A percentile compares a stretch with the other conserved stretches of the same genome.
Evolutionary conservation across 495 filamentous ascomycete genomes (phyloP).

Genomic region (Neurospora sp.): DNA sequence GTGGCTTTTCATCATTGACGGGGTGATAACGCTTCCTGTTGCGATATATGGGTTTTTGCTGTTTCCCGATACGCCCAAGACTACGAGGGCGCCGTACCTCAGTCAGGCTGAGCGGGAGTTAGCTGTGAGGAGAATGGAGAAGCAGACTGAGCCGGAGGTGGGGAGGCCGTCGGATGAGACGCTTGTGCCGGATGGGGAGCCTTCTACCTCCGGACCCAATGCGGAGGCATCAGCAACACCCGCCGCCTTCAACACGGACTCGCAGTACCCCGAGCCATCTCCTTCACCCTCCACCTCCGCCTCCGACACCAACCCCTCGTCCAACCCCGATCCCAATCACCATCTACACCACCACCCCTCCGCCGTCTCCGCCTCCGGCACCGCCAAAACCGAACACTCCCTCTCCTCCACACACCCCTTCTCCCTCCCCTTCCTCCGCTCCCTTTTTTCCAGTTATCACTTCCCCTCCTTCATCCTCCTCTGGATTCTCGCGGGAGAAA

Average conservation of each 20-base stretch:
- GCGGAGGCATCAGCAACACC: no score
- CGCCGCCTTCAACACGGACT: no score
- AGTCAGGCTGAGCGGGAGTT: conserved; percentile 27
- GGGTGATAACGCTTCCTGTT: conserved; percentile 45
- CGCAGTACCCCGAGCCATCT: no score
- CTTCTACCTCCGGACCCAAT: no score
- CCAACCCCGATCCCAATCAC: neutral
- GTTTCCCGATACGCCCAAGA: conserved; percentile 50
- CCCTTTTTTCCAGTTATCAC: conserved; percentile 34
- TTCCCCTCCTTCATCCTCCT: conserved; percentile 31
- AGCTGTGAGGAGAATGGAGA: conserved; percentile 26
- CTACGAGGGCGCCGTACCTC: conserved; percentile 45
- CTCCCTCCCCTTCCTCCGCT: conserved; percentile 20
- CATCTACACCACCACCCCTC: neutral
- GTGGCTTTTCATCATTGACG: conserved; percentile 54
- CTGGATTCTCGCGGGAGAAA: conserved; percentile 42
- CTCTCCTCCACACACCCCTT: neutral
- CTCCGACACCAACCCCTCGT: no score
- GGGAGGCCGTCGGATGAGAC: neutral
- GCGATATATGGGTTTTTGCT: conserved; percentile 48
- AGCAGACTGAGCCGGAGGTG: neutral
- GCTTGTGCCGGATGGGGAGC: neutral
- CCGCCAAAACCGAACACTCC: conserved; percentile 18
- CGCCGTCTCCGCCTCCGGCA: conserved; percentile 6
- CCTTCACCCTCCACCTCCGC: neutral